These are phyloP conservation scores for Scheffersomyces parashehatae DNA, from an alignment of 1,139 yeast genomes.

Conservation along the genomic window DNA sequence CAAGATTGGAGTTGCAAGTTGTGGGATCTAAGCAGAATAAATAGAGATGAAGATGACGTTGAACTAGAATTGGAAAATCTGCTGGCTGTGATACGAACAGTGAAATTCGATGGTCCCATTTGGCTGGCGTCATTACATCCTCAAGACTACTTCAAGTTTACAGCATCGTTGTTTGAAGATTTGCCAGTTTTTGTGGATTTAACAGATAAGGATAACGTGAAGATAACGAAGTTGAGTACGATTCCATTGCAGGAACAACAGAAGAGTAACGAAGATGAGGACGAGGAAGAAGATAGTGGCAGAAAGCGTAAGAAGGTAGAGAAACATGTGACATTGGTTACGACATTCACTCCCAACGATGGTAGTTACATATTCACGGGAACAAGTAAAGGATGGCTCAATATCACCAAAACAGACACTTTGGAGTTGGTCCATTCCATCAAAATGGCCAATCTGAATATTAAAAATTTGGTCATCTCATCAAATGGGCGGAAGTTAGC, in stretches of 20 bases:
- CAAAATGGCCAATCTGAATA: conserved; percentile 66
- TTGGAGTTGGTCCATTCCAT: conserved; percentile 45
- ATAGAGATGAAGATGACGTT: conserved; percentile 10
- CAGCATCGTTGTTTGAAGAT: conserved; percentile 53
- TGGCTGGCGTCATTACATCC: conserved; percentile 73
- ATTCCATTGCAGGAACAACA: conserved; percentile 23
- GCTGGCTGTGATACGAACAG: conserved; percentile 39
- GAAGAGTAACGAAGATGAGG: conserved; percentile 16
- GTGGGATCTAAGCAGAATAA: conserved; percentile 67
- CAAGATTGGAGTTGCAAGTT: conserved; percentile 82
- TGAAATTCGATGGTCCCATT: conserved; percentile 66
- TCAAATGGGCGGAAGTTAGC: conserved; percentile 70
- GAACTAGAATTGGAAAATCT: conserved; percentile 23
- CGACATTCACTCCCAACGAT: conserved; percentile 39
- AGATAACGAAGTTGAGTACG: conserved; percentile 26
- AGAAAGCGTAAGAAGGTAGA: conserved; percentile 13
- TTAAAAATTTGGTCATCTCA: conserved; percentile 69
- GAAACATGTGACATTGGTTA: conserved; percentile 31
- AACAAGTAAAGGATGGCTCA: conserved; percentile 77
- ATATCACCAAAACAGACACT: conserved; percentile 40
- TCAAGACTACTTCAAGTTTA: conserved; percentile 37
- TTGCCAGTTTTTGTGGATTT: conserved; percentile 58
- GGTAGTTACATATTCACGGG: conserved; percentile 67
- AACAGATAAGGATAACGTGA: conserved; percentile 31
- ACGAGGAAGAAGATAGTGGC: conserved; percentile 20